These are phyloP conservation scores for Penicillium parvum DNA, from an alignment of 495 filamentous ascomycete species.

Conservation along the genomic window DNA sequence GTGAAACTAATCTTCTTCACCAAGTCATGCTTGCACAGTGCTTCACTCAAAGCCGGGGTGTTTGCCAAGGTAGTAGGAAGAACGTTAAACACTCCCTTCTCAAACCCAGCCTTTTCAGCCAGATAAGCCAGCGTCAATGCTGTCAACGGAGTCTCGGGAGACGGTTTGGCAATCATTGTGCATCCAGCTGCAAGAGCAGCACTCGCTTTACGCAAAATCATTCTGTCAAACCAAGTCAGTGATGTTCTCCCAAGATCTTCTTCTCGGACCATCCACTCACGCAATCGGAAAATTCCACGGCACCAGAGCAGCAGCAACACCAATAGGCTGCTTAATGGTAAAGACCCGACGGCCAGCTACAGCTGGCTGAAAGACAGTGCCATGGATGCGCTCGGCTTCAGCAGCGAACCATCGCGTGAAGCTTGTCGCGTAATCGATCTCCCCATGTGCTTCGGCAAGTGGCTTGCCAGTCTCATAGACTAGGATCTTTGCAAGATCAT, in stretches of 20 bases:
- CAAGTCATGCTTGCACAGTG: slow-evolving; percentile 62
- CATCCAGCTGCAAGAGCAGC: slow-evolving; percentile 36
- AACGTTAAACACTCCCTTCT: background rate
- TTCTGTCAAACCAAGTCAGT: no score
- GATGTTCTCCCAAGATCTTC: no score
- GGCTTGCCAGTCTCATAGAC: slow-evolving; percentile 63
- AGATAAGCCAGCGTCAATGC: background rate
- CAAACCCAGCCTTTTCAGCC: background rate
- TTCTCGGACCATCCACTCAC: no score
- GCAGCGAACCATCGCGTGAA: slow-evolving; percentile 63
- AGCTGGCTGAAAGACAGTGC: slow-evolving; percentile 51
- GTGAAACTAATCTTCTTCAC: background rate
- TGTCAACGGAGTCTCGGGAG: background rate
- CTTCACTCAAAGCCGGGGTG: slow-evolving; percentile 58
- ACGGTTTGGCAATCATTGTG: slow-evolving; percentile 3
- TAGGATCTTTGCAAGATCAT: slow-evolving; percentile 56
- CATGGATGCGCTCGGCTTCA: slow-evolving; percentile 66
- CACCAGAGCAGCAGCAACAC: slow-evolving; percentile 58
- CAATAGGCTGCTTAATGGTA: slow-evolving; percentile 66
- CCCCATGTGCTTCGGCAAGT: slow-evolving; percentile 52
- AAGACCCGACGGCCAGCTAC: slow-evolving; percentile 57
- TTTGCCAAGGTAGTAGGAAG: slow-evolving; percentile 53
- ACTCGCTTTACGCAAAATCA: slow-evolving; percentile 44
- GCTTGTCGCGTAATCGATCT: slow-evolving; percentile 55
- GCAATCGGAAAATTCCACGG: slow-evolving; percentile 63